Evolutionary conservation across 2,329 filamentous ascomycete species (phyloP).

Genomic region (Metarhizium rileyi): DNA sequence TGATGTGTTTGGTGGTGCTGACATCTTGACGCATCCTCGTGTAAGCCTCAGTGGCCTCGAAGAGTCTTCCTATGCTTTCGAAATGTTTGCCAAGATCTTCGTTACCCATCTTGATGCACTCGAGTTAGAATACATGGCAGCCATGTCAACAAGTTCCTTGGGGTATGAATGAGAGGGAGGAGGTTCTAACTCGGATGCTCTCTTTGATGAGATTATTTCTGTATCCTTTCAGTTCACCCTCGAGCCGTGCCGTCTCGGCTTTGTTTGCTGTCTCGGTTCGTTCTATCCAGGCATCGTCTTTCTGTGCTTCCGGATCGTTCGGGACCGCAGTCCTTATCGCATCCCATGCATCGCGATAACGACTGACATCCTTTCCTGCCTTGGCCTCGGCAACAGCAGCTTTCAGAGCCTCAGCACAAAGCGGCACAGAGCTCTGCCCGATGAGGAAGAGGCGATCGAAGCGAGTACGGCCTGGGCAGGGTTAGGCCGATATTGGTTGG

Average conservation of each 20-base stretch:
- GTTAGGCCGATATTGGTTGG: background rate
- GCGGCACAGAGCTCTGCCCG: conserved; percentile 63
- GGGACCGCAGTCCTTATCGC: conserved; percentile 55
- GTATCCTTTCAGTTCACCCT: conserved; percentile 79
- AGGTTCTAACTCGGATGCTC: conserved; percentile 64
- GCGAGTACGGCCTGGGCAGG: conserved; percentile 59
- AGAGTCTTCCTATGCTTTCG: conserved; percentile 66
- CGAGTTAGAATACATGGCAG: conserved; percentile 6
- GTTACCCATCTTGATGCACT: conserved; percentile 66
- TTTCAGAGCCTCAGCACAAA: conserved; percentile 73
- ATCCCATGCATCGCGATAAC: conserved; percentile 61
- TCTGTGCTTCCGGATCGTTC: conserved; percentile 53
- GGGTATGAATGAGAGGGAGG: background rate
- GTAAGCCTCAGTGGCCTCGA: conserved; percentile 66
- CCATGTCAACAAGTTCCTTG: background rate
- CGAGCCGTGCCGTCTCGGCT: conserved; percentile 63
- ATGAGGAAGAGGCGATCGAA: conserved; percentile 76
- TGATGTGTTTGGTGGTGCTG: conserved; percentile 71
- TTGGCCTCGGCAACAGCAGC: conserved; percentile 69
- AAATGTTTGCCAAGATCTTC: conserved; percentile 84
- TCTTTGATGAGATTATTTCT: conserved; percentile 97
- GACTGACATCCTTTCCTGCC: conserved; percentile 58
- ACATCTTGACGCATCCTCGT: conserved; percentile 84
- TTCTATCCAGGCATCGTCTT: conserved; percentile 69
- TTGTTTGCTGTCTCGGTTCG: conserved; percentile 56